These are phyloP conservation scores for Pseudoneurospora amorphoporcata DNA, from an alignment of 495 filamentous ascomycete genomes.

Conservation along the genomic window DNA sequence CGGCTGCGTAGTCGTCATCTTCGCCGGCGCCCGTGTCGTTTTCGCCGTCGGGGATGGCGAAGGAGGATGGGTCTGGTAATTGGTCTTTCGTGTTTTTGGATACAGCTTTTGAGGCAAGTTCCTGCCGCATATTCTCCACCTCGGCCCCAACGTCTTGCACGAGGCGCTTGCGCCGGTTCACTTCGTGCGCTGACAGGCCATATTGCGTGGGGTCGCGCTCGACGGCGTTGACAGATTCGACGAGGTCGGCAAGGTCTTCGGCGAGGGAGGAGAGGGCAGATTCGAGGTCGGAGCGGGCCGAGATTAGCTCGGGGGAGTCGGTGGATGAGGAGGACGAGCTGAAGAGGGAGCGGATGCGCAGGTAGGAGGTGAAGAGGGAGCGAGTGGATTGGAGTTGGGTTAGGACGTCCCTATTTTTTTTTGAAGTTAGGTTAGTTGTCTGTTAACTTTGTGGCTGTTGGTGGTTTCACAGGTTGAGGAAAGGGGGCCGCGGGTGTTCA, in stretches of 20 bases:
- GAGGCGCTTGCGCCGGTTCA: constrained; percentile 66
- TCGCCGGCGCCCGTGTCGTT: constrained; percentile 33
- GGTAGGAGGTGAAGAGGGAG: constrained; percentile 84
- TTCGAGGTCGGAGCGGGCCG: constrained; percentile 76
- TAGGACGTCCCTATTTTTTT: constrained; percentile 62
- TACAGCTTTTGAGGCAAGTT: constrained; percentile 47
- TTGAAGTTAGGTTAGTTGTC: background rate
- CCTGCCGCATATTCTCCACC: constrained; percentile 77
- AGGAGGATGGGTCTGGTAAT: constrained; percentile 64
- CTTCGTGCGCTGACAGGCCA: constrained; percentile 76
- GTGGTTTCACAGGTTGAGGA: background rate
- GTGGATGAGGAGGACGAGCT: constrained; percentile 17
- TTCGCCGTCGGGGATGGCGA: constrained; percentile 37
- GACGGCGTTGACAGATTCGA: constrained; percentile 77
- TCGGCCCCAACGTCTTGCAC: constrained; percentile 86
- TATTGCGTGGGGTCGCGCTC: constrained; percentile 84
- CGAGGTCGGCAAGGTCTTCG: constrained; percentile 81
- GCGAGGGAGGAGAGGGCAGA: constrained; percentile 62
- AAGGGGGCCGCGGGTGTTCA: constrained; percentile 12
- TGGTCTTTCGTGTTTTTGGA: constrained; percentile 15
- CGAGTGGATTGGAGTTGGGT: constrained; percentile 67
- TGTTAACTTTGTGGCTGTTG: background rate
- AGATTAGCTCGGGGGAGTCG: constrained; percentile 69
- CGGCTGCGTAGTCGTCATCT: constrained; percentile 64
- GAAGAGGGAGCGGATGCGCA: constrained; percentile 83